Conservation (phyloP, 352 stramenopile genomes). For the Phytophthora multivora region DNA sequence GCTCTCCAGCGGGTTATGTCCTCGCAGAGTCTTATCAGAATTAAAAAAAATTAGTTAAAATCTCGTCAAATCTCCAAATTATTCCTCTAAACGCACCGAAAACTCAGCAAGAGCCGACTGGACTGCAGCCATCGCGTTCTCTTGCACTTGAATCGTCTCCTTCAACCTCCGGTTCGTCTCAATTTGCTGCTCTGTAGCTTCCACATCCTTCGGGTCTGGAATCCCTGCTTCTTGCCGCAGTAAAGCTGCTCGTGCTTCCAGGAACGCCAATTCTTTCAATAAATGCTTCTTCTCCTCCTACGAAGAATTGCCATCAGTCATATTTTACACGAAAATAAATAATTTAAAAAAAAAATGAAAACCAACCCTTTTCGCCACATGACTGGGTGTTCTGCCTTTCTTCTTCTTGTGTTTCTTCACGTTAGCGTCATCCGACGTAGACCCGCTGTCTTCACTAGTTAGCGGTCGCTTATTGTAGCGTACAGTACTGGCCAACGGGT, state of each 20-base stretch:
- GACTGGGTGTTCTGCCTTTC: slow-evolving; percentile 30
- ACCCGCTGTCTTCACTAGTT: slow-evolving; percentile 9
- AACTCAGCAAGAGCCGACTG: slow-evolving; percentile 39
- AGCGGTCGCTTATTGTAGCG: slow-evolving; percentile 1
- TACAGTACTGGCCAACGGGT: slow-evolving; percentile 1
- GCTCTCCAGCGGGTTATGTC: slow-evolving; percentile 30
- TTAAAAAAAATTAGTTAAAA: neutral
- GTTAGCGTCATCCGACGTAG: slow-evolving; percentile 10
- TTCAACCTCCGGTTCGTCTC: slow-evolving; percentile 28
- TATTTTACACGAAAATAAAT: neutral
- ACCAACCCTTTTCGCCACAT: slow-evolving; percentile 26
- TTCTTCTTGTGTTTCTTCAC: slow-evolving; percentile 19
- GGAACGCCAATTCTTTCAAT: slow-evolving; percentile 31
- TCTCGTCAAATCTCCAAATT: neutral
- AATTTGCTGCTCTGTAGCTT: slow-evolving; percentile 19
- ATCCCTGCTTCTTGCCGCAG: slow-evolving; percentile 37
- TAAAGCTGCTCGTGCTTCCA: slow-evolving; percentile 34
- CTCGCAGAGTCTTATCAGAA: slow-evolving; percentile 24
- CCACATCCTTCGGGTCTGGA: slow-evolving; percentile 32
- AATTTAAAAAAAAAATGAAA: neutral
- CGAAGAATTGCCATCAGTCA: neutral
- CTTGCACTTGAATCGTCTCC: slow-evolving; percentile 26
- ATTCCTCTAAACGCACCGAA: slow-evolving; percentile 21
- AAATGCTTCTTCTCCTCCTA: slow-evolving; percentile 42
- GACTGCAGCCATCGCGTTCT: slow-evolving; percentile 24